Conservation (phyloP, 164 flowering plant species). For the Vitis labrusca region DNA sequence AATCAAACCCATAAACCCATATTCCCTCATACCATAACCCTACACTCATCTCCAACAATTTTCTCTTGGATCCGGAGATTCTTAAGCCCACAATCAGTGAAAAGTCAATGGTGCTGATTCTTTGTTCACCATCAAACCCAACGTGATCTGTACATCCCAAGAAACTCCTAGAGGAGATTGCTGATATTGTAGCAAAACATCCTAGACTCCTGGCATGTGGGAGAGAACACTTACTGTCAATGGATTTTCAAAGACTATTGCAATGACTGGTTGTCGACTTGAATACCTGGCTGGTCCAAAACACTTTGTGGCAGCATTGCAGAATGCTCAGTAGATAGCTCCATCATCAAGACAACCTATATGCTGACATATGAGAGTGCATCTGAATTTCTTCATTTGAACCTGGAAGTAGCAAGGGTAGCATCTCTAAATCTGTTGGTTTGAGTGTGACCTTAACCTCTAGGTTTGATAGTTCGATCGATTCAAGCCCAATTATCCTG, state of each 20-base stretch:
- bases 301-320: constrained; percentile 75
- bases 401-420: too few species aligned
- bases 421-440: too few species aligned
- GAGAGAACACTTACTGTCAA: constrained; percentile 91
- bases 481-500: too few species aligned
- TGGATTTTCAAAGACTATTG: constrained; percentile 97
- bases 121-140: constrained; percentile 95
- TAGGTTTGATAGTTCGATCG: too few species aligned
- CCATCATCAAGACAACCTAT: too few species aligned
- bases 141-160: constrained; percentile 93
- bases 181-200: constrained; percentile 73
- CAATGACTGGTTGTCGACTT: constrained; percentile 99
- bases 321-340: too few species aligned
- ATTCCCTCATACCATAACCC: constrained; percentile 16
- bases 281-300: constrained; percentile 97
- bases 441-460: too few species aligned
- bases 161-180: constrained; percentile 80
- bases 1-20: too few species aligned
- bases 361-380: too few species aligned
- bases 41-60: constrained; percentile 68
- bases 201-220: constrained; percentile 98
- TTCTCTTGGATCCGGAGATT: constrained; percentile 75
- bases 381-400: too few species aligned
- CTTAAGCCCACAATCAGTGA: constrained; percentile 76
- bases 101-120: constrained; percentile 84